Evolutionary conservation across 257 asterid genomes (phyloP), one percentile per base, ranked within the genome.

Genomic region (Eustoma russellianum): DNA sequence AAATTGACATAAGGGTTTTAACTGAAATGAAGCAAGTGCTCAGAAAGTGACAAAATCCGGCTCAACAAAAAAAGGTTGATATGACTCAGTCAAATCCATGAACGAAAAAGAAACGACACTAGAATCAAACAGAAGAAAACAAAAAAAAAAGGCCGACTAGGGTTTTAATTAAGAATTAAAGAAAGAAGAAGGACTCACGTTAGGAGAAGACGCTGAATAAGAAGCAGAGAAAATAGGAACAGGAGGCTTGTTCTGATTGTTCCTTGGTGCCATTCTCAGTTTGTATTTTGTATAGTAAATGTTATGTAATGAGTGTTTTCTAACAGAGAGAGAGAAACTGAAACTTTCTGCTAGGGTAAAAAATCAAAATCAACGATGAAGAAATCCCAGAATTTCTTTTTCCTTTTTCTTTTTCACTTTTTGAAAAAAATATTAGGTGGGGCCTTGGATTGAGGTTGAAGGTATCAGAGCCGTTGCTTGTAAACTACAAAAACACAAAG

Each of bases 391-490:
- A 53, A 51, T 56, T n/a, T n/a, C n/a, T n/a, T n/a, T n/a, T n/a
- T n/a, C n/a, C n/a, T n/a, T n/a, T n/a, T n/a, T 28, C 6, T 53
- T 55, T 17, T 51, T 38, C 41, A 15, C 1, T 9, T 24, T 24
- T 24, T 24, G 1, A 1, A 24, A 24, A 24, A 24, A 24, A 24
- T 2, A 24, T 24, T 24, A 24, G 48, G 75, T 68, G 74, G 82
- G 76, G 24, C 70, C 82, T 48, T 57, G 69, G 66, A 69, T 72
- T 76, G 73, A 18, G 64, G 53, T 53, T 57, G 66, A 69, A 73
- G 30, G 69, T 58, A 67, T 76, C 74, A 41, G 16, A 66, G 56
- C 77, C 74, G 79, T 79, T 87, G 89, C 94, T 87, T 83, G 93
- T 65, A 69, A 83, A 68, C 77, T 52, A 72, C 61, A 60, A 41